Evolutionary conservation across 352 stramenopile species (phyloP).

Genomic region (Globisporangium megalacanthum): DNA sequence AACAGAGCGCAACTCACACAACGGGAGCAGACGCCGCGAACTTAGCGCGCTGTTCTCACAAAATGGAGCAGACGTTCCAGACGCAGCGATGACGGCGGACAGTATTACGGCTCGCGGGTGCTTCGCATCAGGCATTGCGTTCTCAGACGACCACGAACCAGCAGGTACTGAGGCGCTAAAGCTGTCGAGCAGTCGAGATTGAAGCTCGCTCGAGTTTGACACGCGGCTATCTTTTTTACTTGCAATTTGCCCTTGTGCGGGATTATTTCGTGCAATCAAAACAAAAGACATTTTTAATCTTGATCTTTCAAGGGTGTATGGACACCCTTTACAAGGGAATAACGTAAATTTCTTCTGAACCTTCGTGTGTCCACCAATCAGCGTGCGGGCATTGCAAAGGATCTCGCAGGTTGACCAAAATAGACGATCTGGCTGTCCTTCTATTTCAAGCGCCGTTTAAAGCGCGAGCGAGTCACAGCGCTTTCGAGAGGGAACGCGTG

Average conservation of each 20-base stretch:
- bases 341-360: background rate
- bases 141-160: too few species aligned
- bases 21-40: too few species aligned
- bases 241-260: background rate
- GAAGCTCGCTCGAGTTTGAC: slow-evolving; percentile 2
- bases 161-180: too few species aligned
- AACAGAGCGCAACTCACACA: too few species aligned
- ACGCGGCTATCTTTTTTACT: too few species aligned
- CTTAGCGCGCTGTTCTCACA: too few species aligned
- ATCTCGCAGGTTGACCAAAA: background rate
- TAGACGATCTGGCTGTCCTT: background rate
- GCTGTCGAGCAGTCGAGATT: background rate
- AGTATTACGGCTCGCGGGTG: too few species aligned
- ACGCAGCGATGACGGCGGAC: too few species aligned
- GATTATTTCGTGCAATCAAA: background rate
- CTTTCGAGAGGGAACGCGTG: background rate
- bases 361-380: background rate
- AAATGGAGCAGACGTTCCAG: too few species aligned
- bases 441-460: background rate
- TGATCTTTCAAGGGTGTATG: background rate
- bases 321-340: background rate
- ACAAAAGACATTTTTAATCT: background rate
- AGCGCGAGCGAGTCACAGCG: background rate
- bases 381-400: background rate
- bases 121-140: too few species aligned